Conservation (phyloP, 208 protist genomes). For the Phytomonas francai region DNA sequence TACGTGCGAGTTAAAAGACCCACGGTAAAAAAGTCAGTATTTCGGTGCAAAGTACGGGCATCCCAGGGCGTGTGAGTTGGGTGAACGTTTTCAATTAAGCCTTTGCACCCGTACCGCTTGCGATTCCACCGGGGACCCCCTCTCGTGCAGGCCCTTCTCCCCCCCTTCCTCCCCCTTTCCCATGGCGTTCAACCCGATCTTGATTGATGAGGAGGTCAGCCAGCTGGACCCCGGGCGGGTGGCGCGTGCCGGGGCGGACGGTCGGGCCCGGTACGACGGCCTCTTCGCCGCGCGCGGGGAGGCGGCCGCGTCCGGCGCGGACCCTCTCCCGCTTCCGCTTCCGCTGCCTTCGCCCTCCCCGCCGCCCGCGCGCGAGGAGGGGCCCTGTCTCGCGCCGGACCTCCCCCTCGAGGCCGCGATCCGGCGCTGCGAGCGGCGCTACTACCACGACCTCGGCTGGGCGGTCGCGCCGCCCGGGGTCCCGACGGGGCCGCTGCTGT, state of each 20-base stretch:
- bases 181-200: slow-evolving; percentile 71
- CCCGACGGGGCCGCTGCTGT: slow-evolving; percentile 49
- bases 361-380: not conserved
- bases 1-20: not conserved
- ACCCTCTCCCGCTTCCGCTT: slow-evolving; percentile 9
- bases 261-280: not conserved
- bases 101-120: not conserved
- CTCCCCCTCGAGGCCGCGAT: slow-evolving; percentile 25
- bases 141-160: not conserved
- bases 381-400: not conserved
- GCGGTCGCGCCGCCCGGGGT: slow-evolving; percentile 44
- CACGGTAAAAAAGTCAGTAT: not conserved
- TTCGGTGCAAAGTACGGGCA: not conserved
- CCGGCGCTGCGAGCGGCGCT: slow-evolving; percentile 47
- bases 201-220: slow-evolving; percentile 35
- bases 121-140: not conserved
- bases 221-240: not conserved
- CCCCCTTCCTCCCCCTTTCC: not conserved
- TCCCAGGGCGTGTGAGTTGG: not conserved
- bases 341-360: not conserved
- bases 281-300: not conserved
- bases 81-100: not conserved
- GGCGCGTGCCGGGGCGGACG: too few relatives aligned
- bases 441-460: slow-evolving; percentile 68
- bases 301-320: slow-evolving; percentile 10